phyloP scores from a whole-genome alignment of 2,329 filamentous ascomycete genomes.

The Daldinia sp. region DNA sequence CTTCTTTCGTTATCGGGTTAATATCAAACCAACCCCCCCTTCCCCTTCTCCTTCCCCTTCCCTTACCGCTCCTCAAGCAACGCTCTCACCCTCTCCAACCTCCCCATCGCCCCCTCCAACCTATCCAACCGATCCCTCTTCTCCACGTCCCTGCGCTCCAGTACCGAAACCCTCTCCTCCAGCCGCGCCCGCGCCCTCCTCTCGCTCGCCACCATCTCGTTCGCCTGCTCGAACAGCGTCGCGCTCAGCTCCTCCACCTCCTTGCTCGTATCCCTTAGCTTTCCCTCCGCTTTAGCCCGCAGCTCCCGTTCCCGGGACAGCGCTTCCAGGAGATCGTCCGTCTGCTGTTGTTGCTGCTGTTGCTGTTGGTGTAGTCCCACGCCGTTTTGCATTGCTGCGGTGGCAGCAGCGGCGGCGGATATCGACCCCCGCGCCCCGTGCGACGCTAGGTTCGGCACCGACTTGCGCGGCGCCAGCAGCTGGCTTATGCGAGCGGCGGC shows the following conservation, averaged over 20 bases:
- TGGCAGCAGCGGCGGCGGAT: not conserved
- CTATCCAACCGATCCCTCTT: conserved; percentile 76
- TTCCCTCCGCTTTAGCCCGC: conserved; percentile 76
- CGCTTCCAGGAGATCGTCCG: conserved; percentile 70
- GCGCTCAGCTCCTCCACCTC: conserved; percentile 85
- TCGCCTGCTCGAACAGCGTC: conserved; percentile 83
- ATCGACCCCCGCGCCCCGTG: conserved; percentile 36
- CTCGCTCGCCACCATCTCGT: conserved; percentile 87
- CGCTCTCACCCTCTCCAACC: conserved; percentile 77
- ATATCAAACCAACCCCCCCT: no score
- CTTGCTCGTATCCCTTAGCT: conserved; percentile 72
- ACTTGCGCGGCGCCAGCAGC: conserved; percentile 51
- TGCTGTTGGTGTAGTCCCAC: no score
- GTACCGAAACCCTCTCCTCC: conserved; percentile 74
- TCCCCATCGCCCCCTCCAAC: conserved; percentile 76
- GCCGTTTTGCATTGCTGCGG: not conserved
- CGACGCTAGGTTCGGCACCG: conserved; percentile 46
- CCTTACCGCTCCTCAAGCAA: conserved; percentile 61
- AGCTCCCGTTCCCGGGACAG: conserved; percentile 75
- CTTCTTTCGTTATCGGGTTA: no score
- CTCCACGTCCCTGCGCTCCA: conserved; percentile 78
- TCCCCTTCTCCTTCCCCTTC: no score
- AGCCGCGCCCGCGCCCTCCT: conserved; percentile 76
- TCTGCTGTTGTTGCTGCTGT: conserved; percentile 28
- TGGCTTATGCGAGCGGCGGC: conserved; percentile 52